phyloP scores from a whole-genome alignment of 2,329 filamentous ascomycete genomes.

The Fusarium sp. region DNA sequence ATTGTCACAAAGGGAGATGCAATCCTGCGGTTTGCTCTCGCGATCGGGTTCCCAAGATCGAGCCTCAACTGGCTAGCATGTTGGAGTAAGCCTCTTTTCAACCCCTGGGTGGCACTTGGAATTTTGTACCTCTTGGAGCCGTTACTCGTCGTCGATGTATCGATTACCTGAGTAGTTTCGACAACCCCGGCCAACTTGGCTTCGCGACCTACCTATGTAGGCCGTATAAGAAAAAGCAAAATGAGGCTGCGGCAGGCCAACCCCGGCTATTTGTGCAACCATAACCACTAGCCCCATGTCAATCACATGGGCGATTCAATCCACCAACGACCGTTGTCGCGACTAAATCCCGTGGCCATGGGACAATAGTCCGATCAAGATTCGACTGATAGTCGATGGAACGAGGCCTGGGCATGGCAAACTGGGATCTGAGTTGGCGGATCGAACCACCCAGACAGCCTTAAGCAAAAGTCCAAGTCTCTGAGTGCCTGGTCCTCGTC shows the following conservation, averaged over 20 bases:
- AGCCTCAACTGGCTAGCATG: constrained; percentile 18
- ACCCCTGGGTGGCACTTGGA: constrained; percentile 15
- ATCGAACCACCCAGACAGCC: constrained; percentile 36
- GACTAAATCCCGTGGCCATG: constrained; percentile 39
- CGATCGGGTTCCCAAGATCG: constrained; percentile 7
- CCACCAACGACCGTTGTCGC: constrained; percentile 32
- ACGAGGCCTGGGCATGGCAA: constrained; percentile 22
- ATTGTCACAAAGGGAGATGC: constrained; percentile 16
- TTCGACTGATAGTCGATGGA: constrained; percentile 33
- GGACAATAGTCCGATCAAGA: constrained; percentile 34
- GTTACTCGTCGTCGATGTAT: constrained; percentile 32
- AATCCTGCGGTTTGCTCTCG: constrained; percentile 10
- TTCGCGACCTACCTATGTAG: constrained; percentile 19
- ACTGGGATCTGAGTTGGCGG: constrained; percentile 26
- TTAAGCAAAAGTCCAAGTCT: constrained; percentile 20
- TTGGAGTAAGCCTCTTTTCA: constrained; percentile 14
- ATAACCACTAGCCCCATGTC: constrained; percentile 38
- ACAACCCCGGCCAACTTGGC: constrained; percentile 19
- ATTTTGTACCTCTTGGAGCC: constrained; percentile 34
- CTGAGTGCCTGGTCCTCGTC: constrained; percentile 18
- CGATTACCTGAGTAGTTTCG: constrained; percentile 29
- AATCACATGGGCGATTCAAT: constrained; percentile 42
- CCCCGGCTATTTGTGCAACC: constrained; percentile 40
- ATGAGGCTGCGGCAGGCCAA: constrained; percentile 35
- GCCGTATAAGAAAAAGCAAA: constrained; percentile 35